Evolutionary conservation across 106 monocot genomes (phyloP), one percentile per base, ranked within the genome.

Genomic region (Iris macrosiphon): DNA sequence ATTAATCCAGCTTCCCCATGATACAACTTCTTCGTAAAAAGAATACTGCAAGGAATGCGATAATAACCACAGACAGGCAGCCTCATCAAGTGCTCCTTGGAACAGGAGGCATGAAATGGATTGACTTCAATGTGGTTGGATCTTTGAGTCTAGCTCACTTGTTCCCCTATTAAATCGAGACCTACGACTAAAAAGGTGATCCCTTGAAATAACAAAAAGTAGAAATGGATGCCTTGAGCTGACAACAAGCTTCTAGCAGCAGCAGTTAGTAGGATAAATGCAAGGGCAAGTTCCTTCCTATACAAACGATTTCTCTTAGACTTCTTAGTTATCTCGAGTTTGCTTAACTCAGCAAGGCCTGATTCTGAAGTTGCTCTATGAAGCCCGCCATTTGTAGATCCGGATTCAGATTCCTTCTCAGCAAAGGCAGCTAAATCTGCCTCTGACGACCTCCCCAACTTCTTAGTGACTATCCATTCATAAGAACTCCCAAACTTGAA

Each of bases 381-480:
- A 30, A 75, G 39, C 2, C 47, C 61, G 50, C 34, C 42, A 35
- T 26, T 55, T 41, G 75, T 63, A n/a, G 31, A 11, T 40, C 42
- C 45, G 26, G 61, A 37, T 6, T 54, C 69, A n/a, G 64, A 27
- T 37, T 74, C 83, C n/a, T n/a, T n/a, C 45, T 78, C 70, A 14
- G 52, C 68, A 40, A 78, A 69, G 17, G 73, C 47, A 57, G 78
- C 58, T 23, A 83, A 59, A 42, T 83, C 83, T 22, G 70, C 57
- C 38, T 83, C 83, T 8, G 83, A 83, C 40, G 83, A 77, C 33
- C 83, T 73, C 7, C 87, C 87, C 39, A 73, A 40, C 62, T 87
- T 87, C 53, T 87, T 87, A 6, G 87, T 87, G 26, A 87, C 87
- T 16, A 78, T 57, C 87, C 87, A 87, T 54, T 87, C 81, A 35